A percentile compares a stretch with the other conserved stretches of the same genome.
phyloP scores from a whole-genome alignment of 495 filamentous ascomycete species.

The Daldinia childiae region DNA sequence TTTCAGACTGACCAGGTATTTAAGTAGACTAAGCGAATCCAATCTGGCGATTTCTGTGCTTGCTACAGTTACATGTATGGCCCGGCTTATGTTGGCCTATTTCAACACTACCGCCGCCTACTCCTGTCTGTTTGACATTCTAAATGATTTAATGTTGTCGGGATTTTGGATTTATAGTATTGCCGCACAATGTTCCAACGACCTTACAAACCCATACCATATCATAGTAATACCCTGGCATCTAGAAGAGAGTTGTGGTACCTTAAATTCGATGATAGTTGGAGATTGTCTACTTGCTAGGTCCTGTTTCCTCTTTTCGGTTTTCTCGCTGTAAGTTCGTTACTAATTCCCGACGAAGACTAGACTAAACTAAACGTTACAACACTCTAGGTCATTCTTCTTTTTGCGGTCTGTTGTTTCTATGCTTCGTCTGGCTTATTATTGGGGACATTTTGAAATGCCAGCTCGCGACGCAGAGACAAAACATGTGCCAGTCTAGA shows the following conservation, averaged over 20 bases:
- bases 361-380: neutral
- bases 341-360: neutral
- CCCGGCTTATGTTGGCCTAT: neutral
- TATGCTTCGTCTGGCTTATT: neutral
- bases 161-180: neutral
- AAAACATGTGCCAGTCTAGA: neutral
- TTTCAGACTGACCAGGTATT: neutral
- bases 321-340: neutral
- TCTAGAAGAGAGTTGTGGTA: neutral
- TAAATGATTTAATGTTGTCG: neutral
- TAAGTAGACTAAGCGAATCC: neutral
- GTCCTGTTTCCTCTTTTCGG: neutral
- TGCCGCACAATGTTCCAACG: neutral
- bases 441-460: neutral
- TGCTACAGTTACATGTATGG: neutral
- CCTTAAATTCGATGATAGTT: neutral
- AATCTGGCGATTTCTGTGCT: neutral
- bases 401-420: neutral
- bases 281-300: neutral
- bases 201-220: neutral
- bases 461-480: neutral
- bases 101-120: neutral
- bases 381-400: neutral
- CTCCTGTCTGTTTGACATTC: neutral
- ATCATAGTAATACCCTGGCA: neutral